These are phyloP conservation scores for Alternaria alternata DNA, from an alignment of 2,329 filamentous ascomycete species.

Conservation along the genomic window DNA sequence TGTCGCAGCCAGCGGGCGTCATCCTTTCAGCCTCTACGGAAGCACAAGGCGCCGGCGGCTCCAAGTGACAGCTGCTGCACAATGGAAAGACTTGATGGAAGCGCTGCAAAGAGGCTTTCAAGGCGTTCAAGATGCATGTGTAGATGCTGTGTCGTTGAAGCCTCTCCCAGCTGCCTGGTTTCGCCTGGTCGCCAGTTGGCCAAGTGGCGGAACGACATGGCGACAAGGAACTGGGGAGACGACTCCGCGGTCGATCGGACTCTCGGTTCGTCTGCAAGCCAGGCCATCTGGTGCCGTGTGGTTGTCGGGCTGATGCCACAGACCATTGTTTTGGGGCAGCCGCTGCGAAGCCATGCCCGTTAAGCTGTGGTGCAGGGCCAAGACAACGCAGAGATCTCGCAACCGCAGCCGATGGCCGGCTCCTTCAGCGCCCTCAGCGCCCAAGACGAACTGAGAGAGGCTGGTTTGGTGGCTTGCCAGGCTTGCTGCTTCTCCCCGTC, in stretches of 20 bases:
- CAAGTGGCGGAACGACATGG: conserved; percentile 19
- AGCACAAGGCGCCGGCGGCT: conserved; percentile 41
- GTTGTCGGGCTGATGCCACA: conserved; percentile 30
- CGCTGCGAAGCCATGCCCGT: conserved; percentile 31
- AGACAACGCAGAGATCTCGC: conserved; percentile 32
- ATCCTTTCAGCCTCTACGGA: conserved; percentile 7
- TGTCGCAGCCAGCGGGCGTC: conserved; percentile 5
- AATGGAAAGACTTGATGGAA: conserved; percentile 5
- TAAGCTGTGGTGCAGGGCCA: conserved; percentile 26
- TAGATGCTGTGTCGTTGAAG: conserved; percentile 25
- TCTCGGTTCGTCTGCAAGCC: conserved; percentile 27
- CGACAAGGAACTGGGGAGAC: conserved; percentile 38
- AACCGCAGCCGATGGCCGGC: conserved; percentile 36
- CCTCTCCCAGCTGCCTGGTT: conserved; percentile 45
- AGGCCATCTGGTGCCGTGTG: conserved; percentile 28
- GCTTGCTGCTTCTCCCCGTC: conserved; percentile 32
- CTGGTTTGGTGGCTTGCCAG: conserved; percentile 30
- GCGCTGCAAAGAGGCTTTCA: conserved; percentile 9
- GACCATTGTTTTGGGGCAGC: conserved; percentile 36
- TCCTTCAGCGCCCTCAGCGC: conserved; percentile 23
- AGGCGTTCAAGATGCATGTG: not conserved
- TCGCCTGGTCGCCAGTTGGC: conserved; percentile 17
- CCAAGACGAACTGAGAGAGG: conserved; percentile 16
- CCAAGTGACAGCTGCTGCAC: conserved; percentile 40
- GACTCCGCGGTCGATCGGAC: conserved; percentile 38